Base-by-base conservation (phyloP, 345 rosid genomes). In the Corchorus capsularis region DNA sequence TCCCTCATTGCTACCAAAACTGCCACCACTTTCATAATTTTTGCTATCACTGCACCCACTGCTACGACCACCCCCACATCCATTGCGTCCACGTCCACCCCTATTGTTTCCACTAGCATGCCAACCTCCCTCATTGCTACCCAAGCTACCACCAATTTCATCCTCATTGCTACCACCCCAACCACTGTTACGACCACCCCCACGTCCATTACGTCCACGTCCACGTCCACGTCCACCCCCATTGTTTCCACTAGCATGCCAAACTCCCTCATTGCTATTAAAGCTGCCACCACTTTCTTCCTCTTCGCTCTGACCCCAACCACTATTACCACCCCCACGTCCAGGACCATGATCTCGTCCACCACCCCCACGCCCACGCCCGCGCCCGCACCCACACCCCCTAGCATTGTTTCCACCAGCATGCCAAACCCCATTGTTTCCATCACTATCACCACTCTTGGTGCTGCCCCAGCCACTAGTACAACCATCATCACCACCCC, bases 381-480 rank as follows among this genome's bases (percentile, higher is more conserved):
- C 78, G 4, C 78, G 15, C 0, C 75, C 78, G 50, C 50, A 45
- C 12, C 83, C 75, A 69, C 81, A 1, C 27, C 27, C 75, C 64
- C 80, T 72, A 52, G 72, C 86, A 65, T 60, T 60, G 6, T 20
- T 55, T 43, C 35, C 63, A 20, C 52, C 14, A 57, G 35, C 65
- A 56, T 22, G 37, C 64, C 64, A 57, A 56, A 27, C 56, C 22
- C 13, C 71, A 45, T 19, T 15, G 3, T 22, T 47, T 11, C 41
- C 39, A 47, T 17, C 6, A 5, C 39, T 6, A 20, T 15, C 71
- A 47, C n/a, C 41, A 8, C 13, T 46, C 27, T 47, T 22, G 55
- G 80, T 84, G n/a, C 70, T 56, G 10, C 87, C 90, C 91, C 93
- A 86, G 3, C 92, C 86, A n/a, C 90, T 80, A 0, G 86, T 85